Base-by-base conservation (phyloP, 163 green algal species). In the Chlorella variabilis region DNA sequence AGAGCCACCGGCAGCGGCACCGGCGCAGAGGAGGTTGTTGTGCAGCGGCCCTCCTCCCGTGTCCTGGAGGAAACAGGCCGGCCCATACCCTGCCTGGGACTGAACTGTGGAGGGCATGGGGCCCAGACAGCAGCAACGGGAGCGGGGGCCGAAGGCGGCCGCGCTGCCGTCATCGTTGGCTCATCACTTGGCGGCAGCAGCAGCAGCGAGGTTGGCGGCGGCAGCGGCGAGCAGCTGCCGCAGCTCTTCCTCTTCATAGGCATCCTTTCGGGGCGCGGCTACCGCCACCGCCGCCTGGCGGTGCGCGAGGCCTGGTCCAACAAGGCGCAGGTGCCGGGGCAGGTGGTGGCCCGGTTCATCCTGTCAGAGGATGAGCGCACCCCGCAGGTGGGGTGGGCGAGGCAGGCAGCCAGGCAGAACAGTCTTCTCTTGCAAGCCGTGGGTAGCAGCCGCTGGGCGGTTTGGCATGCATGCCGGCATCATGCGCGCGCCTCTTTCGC, bases 231-330 rank as follows among this genome's bases (percentile, higher is more conserved):
- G 36, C 7, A 9, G 29, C 75, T 81, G 29, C 75, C 75, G 21
- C 54, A 81, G 75, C 76, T 90, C 9, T 89, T 90, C 68, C 82
- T 92, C 18, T 92, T 92, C 66, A 77, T 90, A n/a, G 88, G 88
- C 59, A 84, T 92, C 29, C 77, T 92, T 25, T 90, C 84, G 7
- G 88, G 86, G 21, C 65, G 86, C n/a, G 88, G 86, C 27, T 91
- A 90, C 74, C 69, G 84, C 0, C 75, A 84, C 67, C 68, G 84
- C 4, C 80, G 84, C 4, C 73, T 86, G 27, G 84, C 88, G 3
- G 88, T 92, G 56, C 78, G 88, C 17, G 88, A 92, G 39, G 82
- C 86, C 1, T 92, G 88, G 88, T 80, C 84, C 33, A 87, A 76
- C 58, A 34, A 58, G 21, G 83, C 81, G 0, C 82, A 89, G 69